A percentile compares a stretch with the other conserved stretches of the same genome.
Evolutionary conservation across 2,329 filamentous ascomycete genomes (phyloP).

Genomic region (Sclerotiophoma versabilis): DNA sequence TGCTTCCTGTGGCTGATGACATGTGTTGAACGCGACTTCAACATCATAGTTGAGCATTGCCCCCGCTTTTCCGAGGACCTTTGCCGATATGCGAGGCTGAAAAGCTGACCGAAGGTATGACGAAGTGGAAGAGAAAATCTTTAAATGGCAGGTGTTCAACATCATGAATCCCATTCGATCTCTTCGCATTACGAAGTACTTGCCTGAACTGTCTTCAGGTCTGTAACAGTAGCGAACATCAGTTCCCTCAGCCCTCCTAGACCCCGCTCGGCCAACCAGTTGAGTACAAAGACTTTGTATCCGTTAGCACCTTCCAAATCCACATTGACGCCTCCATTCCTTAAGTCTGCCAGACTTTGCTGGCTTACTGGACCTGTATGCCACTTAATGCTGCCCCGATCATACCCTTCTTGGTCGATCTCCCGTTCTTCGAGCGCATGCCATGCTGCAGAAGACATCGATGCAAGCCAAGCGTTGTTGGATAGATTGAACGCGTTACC

Average conservation of each 20-base stretch:
- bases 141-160: background rate
- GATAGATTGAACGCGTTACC: conserved; percentile 56
- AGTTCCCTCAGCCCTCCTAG: conserved; percentile 72
- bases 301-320: conserved; percentile 78
- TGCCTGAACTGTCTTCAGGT: conserved; percentile 55
- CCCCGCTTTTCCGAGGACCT: background rate
- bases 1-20: conserved; percentile 12
- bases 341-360: conserved; percentile 68
- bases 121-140: too few species aligned
- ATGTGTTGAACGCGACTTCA: conserved; percentile 3
- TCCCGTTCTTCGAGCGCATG: conserved; percentile 57
- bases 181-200: background rate
- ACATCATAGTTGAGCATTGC: background rate
- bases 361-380: conserved; percentile 69
- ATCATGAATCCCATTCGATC: background rate
- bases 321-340: conserved; percentile 70
- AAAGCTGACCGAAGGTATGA: background rate
- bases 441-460: conserved; percentile 58
- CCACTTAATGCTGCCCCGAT: conserved; percentile 31
- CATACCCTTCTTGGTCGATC: conserved; percentile 32
- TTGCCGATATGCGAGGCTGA: background rate
- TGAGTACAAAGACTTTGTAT: conserved; percentile 76
- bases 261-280: conserved; percentile 69
- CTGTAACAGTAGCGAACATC: conserved; percentile 83
- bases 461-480: conserved; percentile 54